Conservation (phyloP, 148 eudicot genomes). For the Silene latifolia region DNA sequence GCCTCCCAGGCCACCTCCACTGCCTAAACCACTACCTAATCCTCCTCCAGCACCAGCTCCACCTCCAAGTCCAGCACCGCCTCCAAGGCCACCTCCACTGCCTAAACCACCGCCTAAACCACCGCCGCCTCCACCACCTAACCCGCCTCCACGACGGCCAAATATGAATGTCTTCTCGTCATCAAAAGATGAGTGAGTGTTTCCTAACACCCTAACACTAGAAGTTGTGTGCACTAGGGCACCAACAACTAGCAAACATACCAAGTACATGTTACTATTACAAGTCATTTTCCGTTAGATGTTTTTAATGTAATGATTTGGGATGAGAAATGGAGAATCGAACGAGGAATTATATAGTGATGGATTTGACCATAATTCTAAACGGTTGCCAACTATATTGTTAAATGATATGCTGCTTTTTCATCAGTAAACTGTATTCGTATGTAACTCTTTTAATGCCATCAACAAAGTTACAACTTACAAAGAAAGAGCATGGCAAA, state of each 20-base stretch:
- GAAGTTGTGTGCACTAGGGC: constrained; percentile 20
- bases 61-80: constrained; percentile 11
- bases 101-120: constrained; percentile 15
- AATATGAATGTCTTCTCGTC: constrained; percentile 20
- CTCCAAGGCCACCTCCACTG: constrained; percentile 14
- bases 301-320: constrained; percentile 17
- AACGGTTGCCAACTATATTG: constrained; percentile 12
- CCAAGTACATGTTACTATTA: constrained; percentile 16
- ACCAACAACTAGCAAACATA: constrained; percentile 26
- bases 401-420: constrained; percentile 12
- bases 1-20: constrained; percentile 9
- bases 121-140: constrained; percentile 18
- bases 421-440: constrained; percentile 21
- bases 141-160: constrained; percentile 14
- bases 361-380: not conserved
- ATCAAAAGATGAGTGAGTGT: not conserved
- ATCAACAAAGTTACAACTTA: too few relatives aligned
- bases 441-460: constrained; percentile 14
- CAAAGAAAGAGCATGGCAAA: constrained; percentile 1
- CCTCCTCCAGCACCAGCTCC: constrained; percentile 15
- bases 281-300: constrained; percentile 4
- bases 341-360: constrained; percentile 20
- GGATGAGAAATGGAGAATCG: constrained; percentile 19
- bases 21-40: constrained; percentile 11
- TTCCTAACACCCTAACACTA: constrained; percentile 23